These are phyloP conservation scores for Trichosporon faecale DNA, from an alignment of 1,284 basidiomycete species.

Conservation along the genomic window DNA sequence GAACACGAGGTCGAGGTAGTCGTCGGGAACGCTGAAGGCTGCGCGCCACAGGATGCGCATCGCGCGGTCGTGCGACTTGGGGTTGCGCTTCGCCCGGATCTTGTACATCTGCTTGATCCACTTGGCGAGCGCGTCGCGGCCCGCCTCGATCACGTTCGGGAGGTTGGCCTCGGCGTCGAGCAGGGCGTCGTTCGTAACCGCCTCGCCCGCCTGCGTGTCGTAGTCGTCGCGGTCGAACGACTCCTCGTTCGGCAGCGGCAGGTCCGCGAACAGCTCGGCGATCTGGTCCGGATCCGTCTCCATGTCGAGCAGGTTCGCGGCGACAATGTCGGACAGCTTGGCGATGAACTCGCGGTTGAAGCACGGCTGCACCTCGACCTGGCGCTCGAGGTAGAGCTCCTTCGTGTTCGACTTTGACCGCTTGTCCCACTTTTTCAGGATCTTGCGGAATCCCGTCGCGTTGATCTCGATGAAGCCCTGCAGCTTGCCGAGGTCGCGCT, in stretches of 20 bases:
- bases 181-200: constrained; percentile 63
- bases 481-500: constrained; percentile 92
- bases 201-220: constrained; percentile 44
- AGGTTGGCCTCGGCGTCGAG: constrained; percentile 83
- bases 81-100: constrained; percentile 30
- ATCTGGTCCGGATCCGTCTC: constrained; percentile 73
- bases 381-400: constrained; percentile 91
- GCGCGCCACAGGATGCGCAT: constrained; percentile 89
- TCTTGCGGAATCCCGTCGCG: constrained; percentile 95
- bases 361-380: constrained; percentile 97
- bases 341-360: constrained; percentile 98
- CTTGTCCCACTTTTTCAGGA: constrained; percentile 99
- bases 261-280: constrained; percentile 56
- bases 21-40: constrained; percentile 71
- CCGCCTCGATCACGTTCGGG: constrained; percentile 66
- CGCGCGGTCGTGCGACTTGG: constrained; percentile 50
- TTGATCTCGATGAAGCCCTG: constrained; percentile 99
- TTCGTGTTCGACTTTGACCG: constrained; percentile 90
- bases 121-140: constrained; percentile 61
- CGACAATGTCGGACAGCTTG: constrained; percentile 90
- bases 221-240: constrained; percentile 69
- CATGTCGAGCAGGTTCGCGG: constrained; percentile 86
- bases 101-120: constrained; percentile 63
- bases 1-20: constrained; percentile 71
- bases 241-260: constrained; percentile 41